Conservation (phyloP, 345 rosid genomes). For the Gossypium raimondii region DNA sequence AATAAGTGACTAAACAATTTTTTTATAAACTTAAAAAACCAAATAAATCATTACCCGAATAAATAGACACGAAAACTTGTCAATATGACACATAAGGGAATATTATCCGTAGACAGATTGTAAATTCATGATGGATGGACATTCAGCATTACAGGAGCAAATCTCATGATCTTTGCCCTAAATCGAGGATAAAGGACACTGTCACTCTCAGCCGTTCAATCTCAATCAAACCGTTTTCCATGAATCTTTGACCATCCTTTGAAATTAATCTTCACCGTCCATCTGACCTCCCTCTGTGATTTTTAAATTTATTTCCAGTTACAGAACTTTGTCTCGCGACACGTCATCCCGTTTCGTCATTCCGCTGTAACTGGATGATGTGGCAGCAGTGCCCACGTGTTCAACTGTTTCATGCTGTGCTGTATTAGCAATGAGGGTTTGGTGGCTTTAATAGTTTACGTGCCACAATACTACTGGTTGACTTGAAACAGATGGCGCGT, state of each 20-base stretch:
- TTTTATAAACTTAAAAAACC: too few relatives aligned
- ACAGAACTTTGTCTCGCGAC: neutral
- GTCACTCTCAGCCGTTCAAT: slow-evolving; percentile 36
- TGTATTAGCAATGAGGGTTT: neutral
- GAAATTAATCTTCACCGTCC: slow-evolving; percentile 27
- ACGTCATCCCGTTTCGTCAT: neutral
- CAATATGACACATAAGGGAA: too few relatives aligned
- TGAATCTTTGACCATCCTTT: slow-evolving; percentile 42
- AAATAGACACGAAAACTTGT: too few relatives aligned
- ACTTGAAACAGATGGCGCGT: neutral
- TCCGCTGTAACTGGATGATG: neutral
- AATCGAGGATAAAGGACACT: slow-evolving; percentile 17
- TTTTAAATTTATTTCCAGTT: neutral
- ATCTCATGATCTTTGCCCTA: slow-evolving; percentile 8
- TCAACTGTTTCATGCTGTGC: neutral
- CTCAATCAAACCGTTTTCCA: slow-evolving; percentile 32
- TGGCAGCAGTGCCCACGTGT: slow-evolving; percentile 24
- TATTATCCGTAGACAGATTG: neutral
- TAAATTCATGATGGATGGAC: neutral
- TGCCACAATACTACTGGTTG: neutral
- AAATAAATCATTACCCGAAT: too few relatives aligned
- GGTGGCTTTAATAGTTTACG: neutral
- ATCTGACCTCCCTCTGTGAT: slow-evolving; percentile 10
- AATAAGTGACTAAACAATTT: too few relatives aligned
- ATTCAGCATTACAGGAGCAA: neutral